phyloP scores from a whole-genome alignment of 2,329 filamentous ascomycete genomes.

The Camptophora hylomeconis region DNA sequence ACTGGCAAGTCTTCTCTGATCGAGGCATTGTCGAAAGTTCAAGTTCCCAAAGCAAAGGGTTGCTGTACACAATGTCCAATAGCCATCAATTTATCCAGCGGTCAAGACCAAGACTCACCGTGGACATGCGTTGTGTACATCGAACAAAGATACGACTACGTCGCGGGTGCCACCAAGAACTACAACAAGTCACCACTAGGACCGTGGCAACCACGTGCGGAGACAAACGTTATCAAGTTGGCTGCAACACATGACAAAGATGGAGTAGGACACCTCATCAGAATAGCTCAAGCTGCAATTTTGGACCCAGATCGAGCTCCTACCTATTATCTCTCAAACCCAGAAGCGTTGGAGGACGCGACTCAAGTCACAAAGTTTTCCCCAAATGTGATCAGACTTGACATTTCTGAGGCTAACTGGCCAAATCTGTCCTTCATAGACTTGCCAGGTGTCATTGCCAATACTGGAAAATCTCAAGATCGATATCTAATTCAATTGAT shows the following conservation, averaged over 20 bases:
- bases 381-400: conserved; percentile 65
- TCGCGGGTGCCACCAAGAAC: conserved; percentile 23
- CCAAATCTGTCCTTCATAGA: conserved; percentile 74
- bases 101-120: conserved; percentile 26
- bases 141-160: conserved; percentile 49
- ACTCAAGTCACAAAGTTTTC: conserved; percentile 53
- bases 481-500: conserved; percentile 60
- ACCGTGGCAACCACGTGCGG: conserved; percentile 47
- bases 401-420: conserved; percentile 58
- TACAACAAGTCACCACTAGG: conserved; percentile 41
- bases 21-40: conserved; percentile 53
- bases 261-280: conserved; percentile 54
- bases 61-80: conserved; percentile 73
- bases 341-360: conserved; percentile 19
- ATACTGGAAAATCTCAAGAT: conserved; percentile 50
- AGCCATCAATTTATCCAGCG: conserved; percentile 57
- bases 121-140: conserved; percentile 61
- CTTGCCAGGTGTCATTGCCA: conserved; percentile 68
- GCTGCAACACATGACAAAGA: conserved; percentile 43
- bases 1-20: conserved; percentile 64
- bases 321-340: conserved; percentile 41
- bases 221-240: conserved; percentile 45
- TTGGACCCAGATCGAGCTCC: conserved; percentile 48
- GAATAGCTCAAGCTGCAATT: conserved; percentile 64
- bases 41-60: conserved; percentile 55